A percentile compares a stretch with the other conserved stretches of the same genome.
Conservation (phyloP, 129 eudicot genomes). For the Flaveria trinervia region DNA sequence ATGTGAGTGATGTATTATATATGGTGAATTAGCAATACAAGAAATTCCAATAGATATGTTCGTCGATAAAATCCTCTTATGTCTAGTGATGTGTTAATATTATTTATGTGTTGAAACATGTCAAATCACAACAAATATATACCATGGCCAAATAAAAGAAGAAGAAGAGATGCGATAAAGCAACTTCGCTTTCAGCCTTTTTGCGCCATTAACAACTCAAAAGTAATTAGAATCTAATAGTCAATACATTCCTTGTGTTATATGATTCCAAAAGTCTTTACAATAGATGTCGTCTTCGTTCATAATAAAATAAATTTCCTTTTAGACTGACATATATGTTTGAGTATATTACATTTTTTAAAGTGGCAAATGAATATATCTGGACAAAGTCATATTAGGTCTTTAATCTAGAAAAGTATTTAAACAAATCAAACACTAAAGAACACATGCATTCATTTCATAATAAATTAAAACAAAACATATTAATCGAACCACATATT, state of each 20-base stretch:
- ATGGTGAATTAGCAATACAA: no score
- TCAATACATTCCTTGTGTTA: not conserved
- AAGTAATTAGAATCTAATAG: conserved; percentile 1
- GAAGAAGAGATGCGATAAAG: not conserved
- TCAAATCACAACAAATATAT: not conserved
- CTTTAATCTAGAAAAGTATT: not conserved
- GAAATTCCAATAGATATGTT: no score
- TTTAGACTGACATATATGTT: not conserved
- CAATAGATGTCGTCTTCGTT: not conserved
- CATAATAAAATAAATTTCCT: not conserved
- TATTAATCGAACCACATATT: not conserved
- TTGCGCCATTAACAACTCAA: not conserved
- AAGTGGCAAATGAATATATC: not conserved
- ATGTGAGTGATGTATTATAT: no score
- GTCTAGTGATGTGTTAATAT: no score
- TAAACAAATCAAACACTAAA: not conserved
- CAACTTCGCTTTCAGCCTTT: not conserved
- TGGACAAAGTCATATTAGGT: not conserved
- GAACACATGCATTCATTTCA: not conserved
- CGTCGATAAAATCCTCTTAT: no score
- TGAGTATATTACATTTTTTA: not conserved
- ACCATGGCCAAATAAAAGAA: not conserved
- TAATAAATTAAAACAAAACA: not conserved
- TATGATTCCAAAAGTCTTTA: not conserved
- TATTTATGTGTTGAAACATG: not conserved